Base-by-base conservation (phyloP, 805 yeast species). In the Candida loeiensis region DNA sequence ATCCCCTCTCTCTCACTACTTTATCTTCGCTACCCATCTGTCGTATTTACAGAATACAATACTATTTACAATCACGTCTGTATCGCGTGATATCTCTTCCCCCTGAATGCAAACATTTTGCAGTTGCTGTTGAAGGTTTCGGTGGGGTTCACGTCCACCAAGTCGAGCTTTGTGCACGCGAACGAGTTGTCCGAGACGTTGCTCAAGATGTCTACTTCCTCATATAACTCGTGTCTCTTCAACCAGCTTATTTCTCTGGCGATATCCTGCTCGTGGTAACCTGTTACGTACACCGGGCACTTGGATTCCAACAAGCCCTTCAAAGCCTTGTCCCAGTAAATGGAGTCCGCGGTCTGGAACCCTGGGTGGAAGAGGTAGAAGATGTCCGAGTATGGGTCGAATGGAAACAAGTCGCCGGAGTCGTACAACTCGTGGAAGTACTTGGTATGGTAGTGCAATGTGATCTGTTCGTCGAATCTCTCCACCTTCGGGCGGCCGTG, bases 341-440 rank as follows among this genome's bases (percentile, higher is more conserved):
- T 82, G 16, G 82, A 71, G 54, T 87, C 95, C 11, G 86, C 85
- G 6, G 93, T 84, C 14, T 87, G 82, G 56, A 89, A 77, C 29
- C 96, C 96, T 3, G 99, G 98, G 61, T 91, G 98, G 84, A 91
- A 93, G 39, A 86, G 73, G 76, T 88, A 89, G 64, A 93, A 93
- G 19, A 80, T 79, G 59, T 93, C 99, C 58, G 87, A 75, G 63
- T 91, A 93, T 33, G 99, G 99, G 61, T 93, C 99, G 61, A 90
- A 93, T 4, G 99, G 99, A 80, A 88, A 87, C 61, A 93, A 86
- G 64, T 91, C 97, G 54, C 90, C 93, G 36, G 87, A 82, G 54
- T 89, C 89, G 64, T 93, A 95, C 45, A 85, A 73, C 28, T 85
- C 91, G 57, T 89, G 88, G 79, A 93, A 93, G 63, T 83, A 90